These are phyloP conservation scores for Annulohypoxylon truncatum DNA, from an alignment of 2,329 filamentous ascomycete genomes.

Conservation along the genomic window DNA sequence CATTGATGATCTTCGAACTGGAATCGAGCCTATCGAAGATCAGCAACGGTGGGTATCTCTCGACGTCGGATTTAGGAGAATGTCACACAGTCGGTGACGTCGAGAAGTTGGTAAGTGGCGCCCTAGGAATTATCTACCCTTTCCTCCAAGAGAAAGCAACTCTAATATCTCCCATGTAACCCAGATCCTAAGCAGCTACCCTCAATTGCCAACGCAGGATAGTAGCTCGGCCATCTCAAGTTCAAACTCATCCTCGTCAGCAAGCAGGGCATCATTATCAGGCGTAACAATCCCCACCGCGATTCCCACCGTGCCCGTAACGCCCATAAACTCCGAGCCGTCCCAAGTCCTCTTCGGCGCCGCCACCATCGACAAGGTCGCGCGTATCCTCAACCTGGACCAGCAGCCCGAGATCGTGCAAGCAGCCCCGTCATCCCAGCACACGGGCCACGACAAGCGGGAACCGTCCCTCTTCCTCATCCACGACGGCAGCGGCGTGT, in stretches of 20 bases:
- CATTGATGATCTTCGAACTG: neutral
- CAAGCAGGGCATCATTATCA: neutral
- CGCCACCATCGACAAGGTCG: neutral
- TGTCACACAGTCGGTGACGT: neutral
- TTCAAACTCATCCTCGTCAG: neutral
- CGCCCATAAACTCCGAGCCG: neutral
- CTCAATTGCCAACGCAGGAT: neutral
- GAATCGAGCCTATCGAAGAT: conserved; percentile 1
- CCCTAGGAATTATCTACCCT: neutral
- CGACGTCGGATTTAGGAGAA: neutral
- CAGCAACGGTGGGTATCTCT: neutral
- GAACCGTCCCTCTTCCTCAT: neutral
- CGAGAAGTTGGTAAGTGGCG: neutral
- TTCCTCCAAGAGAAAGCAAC: neutral
- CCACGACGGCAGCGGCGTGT: conserved; percentile 1
- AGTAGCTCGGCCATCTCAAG: neutral
- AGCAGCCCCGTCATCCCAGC: neutral
- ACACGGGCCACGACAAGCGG: neutral
- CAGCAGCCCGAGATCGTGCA: neutral
- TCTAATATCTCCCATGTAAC: neutral
- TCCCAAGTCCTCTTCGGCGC: neutral
- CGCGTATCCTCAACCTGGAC: neutral
- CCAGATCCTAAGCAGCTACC: neutral
- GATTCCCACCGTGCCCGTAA: neutral
- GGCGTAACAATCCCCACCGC: neutral